Percentiles rank a stretch among this genome's conserved stretches.
These are phyloP conservation scores for Yamadazyma nakazawae DNA, from an alignment of 805 yeast species.

Conservation along the genomic window DNA sequence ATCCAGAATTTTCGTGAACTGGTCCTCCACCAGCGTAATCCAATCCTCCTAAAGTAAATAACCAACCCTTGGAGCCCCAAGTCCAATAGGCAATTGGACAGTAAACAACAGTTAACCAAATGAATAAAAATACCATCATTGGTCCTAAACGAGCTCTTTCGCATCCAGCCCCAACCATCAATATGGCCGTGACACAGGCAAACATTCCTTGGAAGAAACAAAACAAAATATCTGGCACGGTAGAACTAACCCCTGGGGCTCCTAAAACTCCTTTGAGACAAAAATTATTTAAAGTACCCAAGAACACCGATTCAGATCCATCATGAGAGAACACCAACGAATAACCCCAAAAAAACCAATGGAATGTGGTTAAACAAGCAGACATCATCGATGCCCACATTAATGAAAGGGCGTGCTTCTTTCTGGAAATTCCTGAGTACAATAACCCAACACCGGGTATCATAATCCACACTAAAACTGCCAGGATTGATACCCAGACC, in stretches of 20 bases:
- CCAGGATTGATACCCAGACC: constrained; percentile 82
- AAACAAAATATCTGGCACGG: constrained; percentile 88
- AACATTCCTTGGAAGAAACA: constrained; percentile 96
- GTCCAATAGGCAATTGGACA: constrained; percentile 97
- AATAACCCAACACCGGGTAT: constrained; percentile 92
- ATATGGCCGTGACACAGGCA: constrained; percentile 86
- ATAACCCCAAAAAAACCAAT: constrained; percentile 99
- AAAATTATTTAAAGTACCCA: constrained; percentile 81
- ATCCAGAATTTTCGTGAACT: constrained; percentile 92
- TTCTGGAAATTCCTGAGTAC: constrained; percentile 91
- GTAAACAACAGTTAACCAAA: constrained; percentile 94
- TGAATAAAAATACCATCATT: constrained; percentile 89
- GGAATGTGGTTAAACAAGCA: constrained; percentile 76
- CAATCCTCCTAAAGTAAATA: constrained; percentile 72
- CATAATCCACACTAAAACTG: constrained; percentile 89
- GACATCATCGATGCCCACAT: constrained; percentile 95
- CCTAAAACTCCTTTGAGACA: constrained; percentile 80
- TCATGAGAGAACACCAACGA: constrained; percentile 79
- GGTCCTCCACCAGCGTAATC: constrained; percentile 99
- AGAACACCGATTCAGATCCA: constrained; percentile 55
- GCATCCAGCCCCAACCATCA: constrained; percentile 97
- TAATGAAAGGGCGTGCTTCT: constrained; percentile 91
- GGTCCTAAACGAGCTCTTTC: constrained; percentile 96
- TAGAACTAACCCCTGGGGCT: constrained; percentile 60
- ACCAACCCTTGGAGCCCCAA: constrained; percentile 95